Conservation (phyloP, 148 eudicot species). For the Amaranthus hypochondriacus region DNA sequence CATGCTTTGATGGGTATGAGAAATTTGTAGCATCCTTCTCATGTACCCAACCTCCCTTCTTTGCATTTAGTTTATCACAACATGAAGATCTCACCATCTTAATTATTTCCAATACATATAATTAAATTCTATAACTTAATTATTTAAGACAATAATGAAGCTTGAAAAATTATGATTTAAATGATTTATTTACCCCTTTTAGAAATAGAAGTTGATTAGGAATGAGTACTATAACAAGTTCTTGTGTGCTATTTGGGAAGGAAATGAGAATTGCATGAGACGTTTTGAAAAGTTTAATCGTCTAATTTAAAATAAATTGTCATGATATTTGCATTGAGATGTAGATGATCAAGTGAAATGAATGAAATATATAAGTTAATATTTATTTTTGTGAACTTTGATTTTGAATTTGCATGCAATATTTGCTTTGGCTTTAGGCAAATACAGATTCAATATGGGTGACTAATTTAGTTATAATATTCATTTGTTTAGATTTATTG, state of each 20-base stretch:
- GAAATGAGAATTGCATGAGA: slow-evolving; percentile 62
- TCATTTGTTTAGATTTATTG: slow-evolving; percentile 27
- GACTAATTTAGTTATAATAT: slow-evolving; percentile 49
- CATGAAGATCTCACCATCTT: slow-evolving; percentile 54
- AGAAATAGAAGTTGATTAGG: not conserved
- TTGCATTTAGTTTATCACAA: slow-evolving; percentile 33
- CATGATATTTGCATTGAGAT: slow-evolving; percentile 39
- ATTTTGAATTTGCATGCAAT: slow-evolving; percentile 16
- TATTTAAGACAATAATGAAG: not conserved
- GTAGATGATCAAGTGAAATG: slow-evolving; percentile 25
- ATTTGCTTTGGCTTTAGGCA: slow-evolving; percentile 33
- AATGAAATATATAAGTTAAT: slow-evolving; percentile 10
- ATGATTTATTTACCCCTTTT: not conserved
- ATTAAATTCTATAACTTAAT: not conserved
- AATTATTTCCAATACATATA: not conserved
- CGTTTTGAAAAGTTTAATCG: not conserved
- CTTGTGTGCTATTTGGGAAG: not conserved
- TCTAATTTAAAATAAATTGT: slow-evolving; percentile 29
- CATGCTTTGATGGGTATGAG: slow-evolving; percentile 31
- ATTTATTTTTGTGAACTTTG: slow-evolving; percentile 1
- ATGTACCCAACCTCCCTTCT: slow-evolving; percentile 36
- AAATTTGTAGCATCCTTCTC: slow-evolving; percentile 38
- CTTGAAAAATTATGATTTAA: not conserved
- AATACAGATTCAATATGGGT: slow-evolving; percentile 68
- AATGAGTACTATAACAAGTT: slow-evolving; percentile 2